phyloP scores from a whole-genome alignment of 2,329 filamentous ascomycete genomes.

The Ophiocordyceps camponoti-leonardi region DNA sequence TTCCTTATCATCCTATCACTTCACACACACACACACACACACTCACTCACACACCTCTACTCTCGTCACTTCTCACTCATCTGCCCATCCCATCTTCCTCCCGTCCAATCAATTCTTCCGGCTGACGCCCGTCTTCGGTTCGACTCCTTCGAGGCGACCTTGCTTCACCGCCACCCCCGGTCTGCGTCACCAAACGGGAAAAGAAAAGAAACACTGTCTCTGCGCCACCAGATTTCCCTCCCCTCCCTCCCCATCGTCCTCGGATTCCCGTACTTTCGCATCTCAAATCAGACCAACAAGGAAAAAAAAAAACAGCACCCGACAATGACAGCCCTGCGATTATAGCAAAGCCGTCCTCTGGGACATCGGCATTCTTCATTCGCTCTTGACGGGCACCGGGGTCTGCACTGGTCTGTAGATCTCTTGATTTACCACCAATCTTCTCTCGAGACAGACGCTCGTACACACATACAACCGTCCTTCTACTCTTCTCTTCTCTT shows the following conservation, averaged over 20 bases:
- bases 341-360: slow-evolving; percentile 21
- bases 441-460: not conserved
- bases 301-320: not conserved
- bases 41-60: no score
- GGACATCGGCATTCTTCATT: slow-evolving; percentile 11
- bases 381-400: slow-evolving; percentile 4
- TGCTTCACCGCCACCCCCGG: not conserved
- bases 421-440: slow-evolving; percentile 1
- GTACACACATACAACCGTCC: no score
- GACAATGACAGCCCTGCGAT: slow-evolving; percentile 13
- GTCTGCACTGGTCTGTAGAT: slow-evolving; percentile 10
- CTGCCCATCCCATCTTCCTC: not conserved
- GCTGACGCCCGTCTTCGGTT: not conserved
- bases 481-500: not conserved
- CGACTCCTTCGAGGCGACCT: not conserved
- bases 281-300: no score
- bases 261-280: not conserved
- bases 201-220: not conserved
- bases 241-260: not conserved
- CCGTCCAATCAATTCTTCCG: not conserved
- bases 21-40: not conserved
- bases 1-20: not conserved
- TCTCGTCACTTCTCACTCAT: not conserved
- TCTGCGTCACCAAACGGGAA: not conserved
- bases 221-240: not conserved